These are phyloP conservation scores for Phalaenopsis hybrid DNA, from an alignment of 116 monocot genomes.

Conservation along the genomic window DNA sequence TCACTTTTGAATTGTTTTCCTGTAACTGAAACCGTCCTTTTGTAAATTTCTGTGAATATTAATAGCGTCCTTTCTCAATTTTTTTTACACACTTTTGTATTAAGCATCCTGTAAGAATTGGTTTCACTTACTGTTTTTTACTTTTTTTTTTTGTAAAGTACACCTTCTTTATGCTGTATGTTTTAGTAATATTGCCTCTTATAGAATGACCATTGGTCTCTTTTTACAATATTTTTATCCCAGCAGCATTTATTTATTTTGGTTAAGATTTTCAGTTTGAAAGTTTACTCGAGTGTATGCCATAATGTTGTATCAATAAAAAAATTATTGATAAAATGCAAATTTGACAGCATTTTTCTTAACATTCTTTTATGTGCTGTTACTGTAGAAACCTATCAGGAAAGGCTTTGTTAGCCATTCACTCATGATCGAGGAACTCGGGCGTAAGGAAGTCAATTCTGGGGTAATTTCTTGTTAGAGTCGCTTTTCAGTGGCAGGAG, in stretches of 20 bases:
- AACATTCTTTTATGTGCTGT: constrained; percentile 8
- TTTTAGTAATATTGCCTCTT: neutral
- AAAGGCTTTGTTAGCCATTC: constrained; percentile 69
- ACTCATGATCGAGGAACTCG: constrained; percentile 76
- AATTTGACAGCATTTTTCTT: neutral
- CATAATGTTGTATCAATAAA: neutral
- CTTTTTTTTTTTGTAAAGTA: neutral
- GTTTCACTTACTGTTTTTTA: neutral
- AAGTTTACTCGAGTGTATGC: neutral
- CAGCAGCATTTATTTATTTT: neutral
- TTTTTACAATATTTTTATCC: neutral
- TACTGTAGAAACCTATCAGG: constrained; percentile 69
- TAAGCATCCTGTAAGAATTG: neutral
- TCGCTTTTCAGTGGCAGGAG: neutral
- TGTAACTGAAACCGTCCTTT: neutral
- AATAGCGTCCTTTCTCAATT: neutral
- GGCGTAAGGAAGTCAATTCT: constrained; percentile 37
- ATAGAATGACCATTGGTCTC: neutral
- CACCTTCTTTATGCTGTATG: neutral
- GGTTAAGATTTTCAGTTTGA: neutral
- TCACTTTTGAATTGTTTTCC: neutral
- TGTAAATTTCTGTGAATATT: neutral
- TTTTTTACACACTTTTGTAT: neutral
- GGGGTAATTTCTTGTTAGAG: constrained; percentile 36
- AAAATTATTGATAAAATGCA: neutral